Evolutionary conservation across 2,329 filamentous ascomycete genomes (phyloP), one percentile per base, ranked within the genome.

Genomic region (Graphilbum ipis-grandicollis): DNA sequence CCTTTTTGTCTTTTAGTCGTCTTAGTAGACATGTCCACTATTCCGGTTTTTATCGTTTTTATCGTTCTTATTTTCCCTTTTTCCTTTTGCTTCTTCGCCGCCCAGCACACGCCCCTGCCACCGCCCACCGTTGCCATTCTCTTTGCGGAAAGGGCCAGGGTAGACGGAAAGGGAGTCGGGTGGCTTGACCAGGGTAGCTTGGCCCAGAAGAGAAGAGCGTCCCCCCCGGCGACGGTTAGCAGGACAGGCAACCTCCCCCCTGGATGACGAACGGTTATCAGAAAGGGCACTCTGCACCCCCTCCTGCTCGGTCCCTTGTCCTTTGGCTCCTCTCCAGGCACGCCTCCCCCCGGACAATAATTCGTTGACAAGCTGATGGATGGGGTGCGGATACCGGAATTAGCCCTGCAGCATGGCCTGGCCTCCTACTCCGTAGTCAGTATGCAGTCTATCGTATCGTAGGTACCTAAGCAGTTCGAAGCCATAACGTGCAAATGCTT

Each of bases 141-240:
- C 33, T 36, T 39, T 25, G 26, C 26, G 33, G 37, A 22, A 36
- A 25, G 37, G 34, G 21, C 29, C 26, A 7, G 18, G 38, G 26
- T 37, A 25, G 33, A 33, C 35, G 41, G 39, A 41, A 40, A 43
- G 39, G 39, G 35, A 41, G 37, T 43, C 39, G 39, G 41, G 39
- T 37, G 38, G 39, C 31, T 34, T 37, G 33, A n/a, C 40, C 36
- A 38, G 41, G 31, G 31, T 41, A 31, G 37, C 10, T 25, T 35
- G 39, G 25, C 39, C 41, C 26, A 41, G 41, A 41, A 38, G 37
- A 41, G 41, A 35, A 37, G 35, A 40, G 39, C 33, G 39, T 41
- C 13, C 33, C 28, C 18, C 19, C 28, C n/a, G n/a, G n/a, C n/a
- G n/a, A n/a, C n/a, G n/a, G n/a, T n/a, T n/a, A n/a, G n/a, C n/a